Conservation (phyloP, 2,329 filamentous ascomycete species). For the Capronia coronata region DNA sequence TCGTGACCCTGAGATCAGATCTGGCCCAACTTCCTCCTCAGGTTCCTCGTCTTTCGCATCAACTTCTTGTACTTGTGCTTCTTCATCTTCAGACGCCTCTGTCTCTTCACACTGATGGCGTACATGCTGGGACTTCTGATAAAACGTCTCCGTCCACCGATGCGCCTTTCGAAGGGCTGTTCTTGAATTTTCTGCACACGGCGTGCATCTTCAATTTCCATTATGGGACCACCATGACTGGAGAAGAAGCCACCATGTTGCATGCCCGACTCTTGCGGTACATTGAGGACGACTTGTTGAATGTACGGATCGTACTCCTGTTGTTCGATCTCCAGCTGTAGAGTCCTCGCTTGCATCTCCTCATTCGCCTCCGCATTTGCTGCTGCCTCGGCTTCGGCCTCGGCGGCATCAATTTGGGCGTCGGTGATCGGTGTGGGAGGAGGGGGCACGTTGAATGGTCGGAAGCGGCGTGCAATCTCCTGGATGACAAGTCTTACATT, state of each 20-base stretch:
- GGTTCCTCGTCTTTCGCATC: constrained; percentile 81
- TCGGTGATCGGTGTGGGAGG: constrained; percentile 58
- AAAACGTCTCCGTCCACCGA: constrained; percentile 32
- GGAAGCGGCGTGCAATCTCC: constrained; percentile 62
- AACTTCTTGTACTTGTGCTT: constrained; percentile 99
- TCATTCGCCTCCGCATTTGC: constrained; percentile 30
- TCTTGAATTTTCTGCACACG: constrained; percentile 10
- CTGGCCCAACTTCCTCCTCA: constrained; percentile 76
- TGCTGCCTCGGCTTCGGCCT: constrained; percentile 41
- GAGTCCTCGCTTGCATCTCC: constrained; percentile 30
- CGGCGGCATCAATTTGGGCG: constrained; percentile 37
- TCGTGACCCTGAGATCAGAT: constrained; percentile 13
- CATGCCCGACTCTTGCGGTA: constrained; percentile 45
- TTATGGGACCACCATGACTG: constrained; percentile 26
- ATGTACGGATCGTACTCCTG: constrained; percentile 25
- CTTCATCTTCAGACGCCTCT: constrained; percentile 98
- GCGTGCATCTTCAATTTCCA: constrained; percentile 15
- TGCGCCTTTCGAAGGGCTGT: background rate
- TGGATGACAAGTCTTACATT: constrained; percentile 62
- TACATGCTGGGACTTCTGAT: constrained; percentile 53
- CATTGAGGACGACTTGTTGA: constrained; percentile 45
- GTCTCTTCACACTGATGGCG: constrained; percentile 83
- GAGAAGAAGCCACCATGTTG: constrained; percentile 47
- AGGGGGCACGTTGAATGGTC: constrained; percentile 81
- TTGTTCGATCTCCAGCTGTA: constrained; percentile 24